Evolutionary conservation across 2,329 filamentous ascomycete species (phyloP), one percentile per base, ranked within the genome.

Genomic region (Venturia pyrina): DNA sequence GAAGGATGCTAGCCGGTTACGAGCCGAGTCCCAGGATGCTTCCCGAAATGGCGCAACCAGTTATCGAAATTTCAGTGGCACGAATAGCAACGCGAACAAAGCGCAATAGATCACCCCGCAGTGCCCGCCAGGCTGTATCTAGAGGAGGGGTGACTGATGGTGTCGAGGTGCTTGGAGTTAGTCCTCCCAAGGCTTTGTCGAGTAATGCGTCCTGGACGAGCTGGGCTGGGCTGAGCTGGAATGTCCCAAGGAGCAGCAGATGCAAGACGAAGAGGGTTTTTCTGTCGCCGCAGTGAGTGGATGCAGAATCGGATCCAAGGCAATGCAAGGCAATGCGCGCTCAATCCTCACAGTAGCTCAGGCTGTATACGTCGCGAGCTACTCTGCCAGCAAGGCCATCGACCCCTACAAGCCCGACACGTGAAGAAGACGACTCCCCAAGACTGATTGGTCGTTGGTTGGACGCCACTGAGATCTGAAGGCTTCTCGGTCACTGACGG

Each of bases 31-130:
- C 53, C 10, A 59, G 53, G 53, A 59, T 59, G 28, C 19, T 59
- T 59, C 53, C 53, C 53, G 53, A 59, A 59, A 37, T 37, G 53
- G 53, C 53, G 53, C 53, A 19, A 4, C 53, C 53, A 59, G 53
- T 37, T 19, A 11, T 59, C 32, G 32, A n/a, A 37, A 34, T 37
- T 1, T 37, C 17, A 32, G 53, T 37, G 53, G 53, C 53, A 59
- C 53, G 53, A 59, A 19, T 59, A 21, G 19, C 53, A 59, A 2
- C 5, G 53, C 53, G 53, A 59, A 37, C 53, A 59, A 59, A 59
- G 53, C 53, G 53, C 53, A 21, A 37, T 19, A 37, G 28, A n/a
- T 3, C 11, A 59, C 53, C 53, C 53, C 53, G 53, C 53, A 59
- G 32, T 37, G 32, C 15, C 53, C 15, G 32, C 19, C 53, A 59